Conservation (phyloP, 2,329 filamentous ascomycete species). For the Emericellopsis cladophorae region DNA sequence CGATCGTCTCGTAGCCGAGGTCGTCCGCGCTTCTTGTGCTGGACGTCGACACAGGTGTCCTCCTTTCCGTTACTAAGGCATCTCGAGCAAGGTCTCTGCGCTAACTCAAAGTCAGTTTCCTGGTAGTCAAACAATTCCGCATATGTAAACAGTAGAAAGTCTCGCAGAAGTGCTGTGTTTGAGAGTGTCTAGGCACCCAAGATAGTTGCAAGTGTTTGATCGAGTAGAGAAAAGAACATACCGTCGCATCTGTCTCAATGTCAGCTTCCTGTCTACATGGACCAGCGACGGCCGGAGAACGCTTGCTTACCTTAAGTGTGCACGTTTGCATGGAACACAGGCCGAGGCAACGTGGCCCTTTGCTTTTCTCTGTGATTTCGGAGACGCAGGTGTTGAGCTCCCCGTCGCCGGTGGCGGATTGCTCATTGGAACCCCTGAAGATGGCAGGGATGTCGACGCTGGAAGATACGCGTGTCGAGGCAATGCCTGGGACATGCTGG, state of each 20-base stretch:
- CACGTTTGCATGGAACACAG: slow-evolving; percentile 75
- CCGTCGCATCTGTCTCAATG: slow-evolving; percentile 41
- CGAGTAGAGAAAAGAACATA: slow-evolving; percentile 28
- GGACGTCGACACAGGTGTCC: slow-evolving; percentile 69
- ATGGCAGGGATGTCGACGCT: slow-evolving; percentile 5
- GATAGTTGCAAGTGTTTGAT: too few relatives aligned
- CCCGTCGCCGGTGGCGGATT: slow-evolving; percentile 27
- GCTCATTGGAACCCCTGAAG: slow-evolving; percentile 9
- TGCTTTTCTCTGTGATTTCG: slow-evolving; percentile 52
- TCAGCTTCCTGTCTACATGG: too few relatives aligned
- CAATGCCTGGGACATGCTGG: slow-evolving; percentile 3
- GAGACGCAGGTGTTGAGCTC: slow-evolving; percentile 34
- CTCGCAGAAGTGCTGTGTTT: too few relatives aligned
- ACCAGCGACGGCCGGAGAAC: too few relatives aligned
- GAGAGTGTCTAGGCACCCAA: too few relatives aligned
- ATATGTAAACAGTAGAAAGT: too few relatives aligned
- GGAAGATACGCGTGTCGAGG: slow-evolving; percentile 11
- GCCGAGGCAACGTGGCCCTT: slow-evolving; percentile 77
- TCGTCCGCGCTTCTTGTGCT: slow-evolving; percentile 74
- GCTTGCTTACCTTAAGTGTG: slow-evolving; percentile 52
- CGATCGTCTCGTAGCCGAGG: slow-evolving; percentile 65
- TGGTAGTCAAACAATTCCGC: too few relatives aligned
- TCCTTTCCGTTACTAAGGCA: slow-evolving; percentile 70
- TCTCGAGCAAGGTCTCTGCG: slow-evolving; percentile 65
- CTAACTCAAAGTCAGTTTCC: slow-evolving; percentile 29